Percentiles rank a stretch among this genome's conserved stretches.
Evolutionary conservation across 495 filamentous ascomycete species (phyloP).

Genomic region (Haplographium delicatum): DNA sequence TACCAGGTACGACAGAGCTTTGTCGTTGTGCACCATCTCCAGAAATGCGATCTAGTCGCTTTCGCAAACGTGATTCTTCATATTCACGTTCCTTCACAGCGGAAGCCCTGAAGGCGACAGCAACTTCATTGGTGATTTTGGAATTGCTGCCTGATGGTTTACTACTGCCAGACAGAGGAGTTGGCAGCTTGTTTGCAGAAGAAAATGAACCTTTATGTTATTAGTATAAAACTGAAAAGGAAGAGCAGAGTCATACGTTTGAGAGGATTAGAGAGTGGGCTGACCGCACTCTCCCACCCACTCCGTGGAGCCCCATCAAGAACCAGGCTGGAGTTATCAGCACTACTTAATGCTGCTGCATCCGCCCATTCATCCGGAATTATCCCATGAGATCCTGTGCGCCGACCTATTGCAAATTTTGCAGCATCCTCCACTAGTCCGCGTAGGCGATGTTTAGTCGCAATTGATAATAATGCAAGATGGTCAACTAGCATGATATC

Average conservation of each 20-base stretch:
- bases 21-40: slow-evolving; percentile 36
- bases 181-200: slow-evolving; percentile 16
- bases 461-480: slow-evolving; percentile 67
- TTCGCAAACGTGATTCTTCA: slow-evolving; percentile 44
- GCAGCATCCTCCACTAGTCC: slow-evolving; percentile 66
- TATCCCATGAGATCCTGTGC: slow-evolving; percentile 64
- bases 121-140: slow-evolving; percentile 30
- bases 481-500: slow-evolving; percentile 68
- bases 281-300: slow-evolving; percentile 31
- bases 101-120: slow-evolving; percentile 30
- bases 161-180: slow-evolving; percentile 25
- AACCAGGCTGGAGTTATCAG: slow-evolving; percentile 30
- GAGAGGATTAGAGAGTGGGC: slow-evolving; percentile 28
- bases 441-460: slow-evolving; percentile 64
- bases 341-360: slow-evolving; percentile 45
- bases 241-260: slow-evolving; percentile 24
- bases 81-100: slow-evolving; percentile 37
- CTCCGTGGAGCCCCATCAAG: slow-evolving; percentile 22
- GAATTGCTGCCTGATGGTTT: slow-evolving; percentile 13
- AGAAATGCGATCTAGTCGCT: slow-evolving; percentile 39
- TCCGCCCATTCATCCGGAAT: slow-evolving; percentile 67
- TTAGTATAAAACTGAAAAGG: slow-evolving; percentile 14
- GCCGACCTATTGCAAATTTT: slow-evolving; percentile 56
- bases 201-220: slow-evolving; percentile 15
- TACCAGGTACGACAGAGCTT: slow-evolving; percentile 42